Conservation (phyloP, 2,329 filamentous ascomycete species). For the Fusarium sp. region DNA sequence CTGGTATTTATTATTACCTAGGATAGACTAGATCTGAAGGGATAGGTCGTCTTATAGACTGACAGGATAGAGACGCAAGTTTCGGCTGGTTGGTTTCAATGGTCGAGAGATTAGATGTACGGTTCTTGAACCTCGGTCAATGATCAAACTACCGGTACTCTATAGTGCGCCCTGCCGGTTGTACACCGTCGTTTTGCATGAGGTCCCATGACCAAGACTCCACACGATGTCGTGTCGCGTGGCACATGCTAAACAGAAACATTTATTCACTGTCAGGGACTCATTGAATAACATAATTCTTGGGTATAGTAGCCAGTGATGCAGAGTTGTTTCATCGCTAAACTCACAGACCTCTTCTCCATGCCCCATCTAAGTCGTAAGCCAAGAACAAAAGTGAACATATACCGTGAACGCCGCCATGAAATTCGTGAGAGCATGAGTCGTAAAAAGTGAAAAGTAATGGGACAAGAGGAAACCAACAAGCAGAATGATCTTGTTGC, state of each 20-base stretch:
- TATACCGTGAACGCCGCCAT: slow-evolving; percentile 31
- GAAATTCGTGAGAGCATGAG: slow-evolving; percentile 29
- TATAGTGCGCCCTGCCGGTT: slow-evolving; percentile 15
- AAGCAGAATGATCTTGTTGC: not conserved
- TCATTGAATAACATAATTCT: slow-evolving; percentile 2
- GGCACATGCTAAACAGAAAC: slow-evolving; percentile 17
- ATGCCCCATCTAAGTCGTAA: slow-evolving; percentile 24
- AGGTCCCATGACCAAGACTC: slow-evolving; percentile 36
- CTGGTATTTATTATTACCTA: not conserved
- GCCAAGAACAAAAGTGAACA: slow-evolving; percentile 16
- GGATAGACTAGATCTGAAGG: not conserved
- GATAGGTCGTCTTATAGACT: not conserved
- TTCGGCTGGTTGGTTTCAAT: not conserved
- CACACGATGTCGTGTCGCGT: slow-evolving; percentile 29
- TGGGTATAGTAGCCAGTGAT: slow-evolving; percentile 26
- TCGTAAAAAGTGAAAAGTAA: slow-evolving; percentile 26
- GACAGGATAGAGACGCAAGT: not conserved
- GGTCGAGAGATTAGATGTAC: not conserved
- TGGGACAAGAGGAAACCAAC: slow-evolving; percentile 1
- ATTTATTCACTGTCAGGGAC: slow-evolving; percentile 1
- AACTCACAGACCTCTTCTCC: slow-evolving; percentile 11
- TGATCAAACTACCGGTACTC: not conserved
- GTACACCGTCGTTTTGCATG: slow-evolving; percentile 32
- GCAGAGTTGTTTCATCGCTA: slow-evolving; percentile 4
- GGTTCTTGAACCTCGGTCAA: slow-evolving; percentile 2